A percentile compares a stretch with the other conserved stretches of the same genome.
phyloP scores from a whole-genome alignment of 305 asterid species.

The Fraxinus baroniana region DNA sequence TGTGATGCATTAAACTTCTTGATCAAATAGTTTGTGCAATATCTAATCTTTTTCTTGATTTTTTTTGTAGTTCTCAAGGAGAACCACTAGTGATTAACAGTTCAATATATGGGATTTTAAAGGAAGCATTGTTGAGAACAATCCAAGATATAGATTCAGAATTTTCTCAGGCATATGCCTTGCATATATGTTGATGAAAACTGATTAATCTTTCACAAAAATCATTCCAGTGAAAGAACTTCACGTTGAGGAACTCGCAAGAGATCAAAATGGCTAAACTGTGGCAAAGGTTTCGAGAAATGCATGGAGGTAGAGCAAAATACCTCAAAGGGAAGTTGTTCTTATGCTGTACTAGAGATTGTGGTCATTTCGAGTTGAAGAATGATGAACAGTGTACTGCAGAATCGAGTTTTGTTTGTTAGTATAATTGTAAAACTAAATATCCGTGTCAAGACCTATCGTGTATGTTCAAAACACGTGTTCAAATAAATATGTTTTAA shows the following conservation, averaged over 20 bases:
- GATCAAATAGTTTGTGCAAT: background rate
- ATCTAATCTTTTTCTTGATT: conserved; percentile 1
- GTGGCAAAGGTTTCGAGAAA: background rate
- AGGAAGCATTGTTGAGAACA: conserved; percentile 59
- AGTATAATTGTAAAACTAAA: no score
- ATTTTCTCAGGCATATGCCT: conserved; percentile 44
- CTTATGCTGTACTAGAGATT: background rate
- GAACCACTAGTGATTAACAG: conserved; percentile 23
- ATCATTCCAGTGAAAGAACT: conserved; percentile 19
- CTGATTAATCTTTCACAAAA: conserved; percentile 18
- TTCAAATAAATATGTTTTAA: background rate
- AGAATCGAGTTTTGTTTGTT: no score
- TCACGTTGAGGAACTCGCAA: conserved; percentile 57
- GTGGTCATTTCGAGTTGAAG: background rate
- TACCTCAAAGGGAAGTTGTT: background rate
- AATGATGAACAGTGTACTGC: background rate
- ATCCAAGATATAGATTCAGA: conserved; percentile 68
- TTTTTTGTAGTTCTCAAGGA: conserved; percentile 31
- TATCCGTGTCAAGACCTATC: background rate
- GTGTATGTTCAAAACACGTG: no score
- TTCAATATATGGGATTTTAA: conserved; percentile 37
- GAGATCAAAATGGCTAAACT: conserved; percentile 39
- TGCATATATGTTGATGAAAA: background rate
- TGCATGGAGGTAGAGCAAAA: background rate
- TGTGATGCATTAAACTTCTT: background rate